These are phyloP conservation scores for Hippophae gyantsensis DNA, from an alignment of 306 rosid species.

Conservation along the genomic window DNA sequence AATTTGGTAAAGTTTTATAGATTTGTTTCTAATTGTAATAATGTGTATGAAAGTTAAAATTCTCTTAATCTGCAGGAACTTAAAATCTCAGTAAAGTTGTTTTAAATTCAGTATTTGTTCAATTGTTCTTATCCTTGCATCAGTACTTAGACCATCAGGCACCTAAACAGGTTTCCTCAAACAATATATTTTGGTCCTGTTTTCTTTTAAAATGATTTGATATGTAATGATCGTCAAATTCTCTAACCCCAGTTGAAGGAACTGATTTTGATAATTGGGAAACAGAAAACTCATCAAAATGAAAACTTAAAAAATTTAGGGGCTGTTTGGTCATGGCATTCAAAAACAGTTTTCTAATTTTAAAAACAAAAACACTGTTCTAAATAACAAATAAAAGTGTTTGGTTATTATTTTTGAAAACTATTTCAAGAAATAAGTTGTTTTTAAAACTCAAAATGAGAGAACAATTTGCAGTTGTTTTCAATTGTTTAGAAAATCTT, in stretches of 20 bases:
- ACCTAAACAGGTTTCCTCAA: conserved; percentile 3
- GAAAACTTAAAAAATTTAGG: conserved; percentile 19
- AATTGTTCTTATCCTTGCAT: conserved; percentile 6
- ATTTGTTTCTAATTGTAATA: no score
- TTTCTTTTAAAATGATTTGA: conserved; percentile 5
- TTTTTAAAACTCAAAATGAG: no score
- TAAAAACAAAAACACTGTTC: no score
- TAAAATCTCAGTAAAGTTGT: conserved; percentile 66
- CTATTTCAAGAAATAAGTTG: no score
- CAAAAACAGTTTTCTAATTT: no score
- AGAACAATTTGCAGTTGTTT: no score
- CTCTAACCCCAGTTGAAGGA: conserved; percentile 35
- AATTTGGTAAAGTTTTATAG: no score
- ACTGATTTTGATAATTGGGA: conserved; percentile 69
- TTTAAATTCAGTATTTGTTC: conserved; percentile 3
- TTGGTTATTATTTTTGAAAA: no score
- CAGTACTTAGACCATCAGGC: conserved; percentile 4
- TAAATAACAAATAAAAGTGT: no score
- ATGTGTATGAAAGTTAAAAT: no score
- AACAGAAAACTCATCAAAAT: conserved; percentile 35
- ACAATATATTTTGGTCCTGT: background rate
- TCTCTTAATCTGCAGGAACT: conserved; percentile 51
- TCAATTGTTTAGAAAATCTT: no score
- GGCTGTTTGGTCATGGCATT: no score
- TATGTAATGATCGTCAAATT: conserved; percentile 55